Evolutionary conservation across 345 rosid genomes (phyloP), one percentile per base, ranked within the genome.

Genomic region (Camelina neglecta): DNA sequence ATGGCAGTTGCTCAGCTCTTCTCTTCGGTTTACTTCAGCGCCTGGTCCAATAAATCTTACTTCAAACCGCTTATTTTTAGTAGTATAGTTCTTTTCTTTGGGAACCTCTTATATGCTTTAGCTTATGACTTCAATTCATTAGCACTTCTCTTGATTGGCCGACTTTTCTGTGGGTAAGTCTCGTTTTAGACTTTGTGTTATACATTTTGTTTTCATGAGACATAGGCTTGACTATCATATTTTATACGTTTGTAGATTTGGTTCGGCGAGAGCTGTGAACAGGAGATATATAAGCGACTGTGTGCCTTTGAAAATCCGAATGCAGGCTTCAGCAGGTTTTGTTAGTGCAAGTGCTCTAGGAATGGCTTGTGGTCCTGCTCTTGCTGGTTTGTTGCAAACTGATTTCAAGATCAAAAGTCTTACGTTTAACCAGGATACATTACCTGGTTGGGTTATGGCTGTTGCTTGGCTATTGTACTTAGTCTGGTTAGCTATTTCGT

Each of bases 291-390:
- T 94, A 84, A 94, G 98, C 44, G 97, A 94, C 48, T 92, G 97
- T 72, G 97, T 92, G 26, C 97, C 97, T 2, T 75, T 88, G 78
- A 90, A 81, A 73, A 77, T 89, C 60, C 89, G 98, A 31, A 85
- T 92, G 98, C 95, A 94, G 60, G 96, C 98, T 72, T 94, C 97
- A 16, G 97, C 98, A 0, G 98, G 93, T 69, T 94, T 94, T 85
- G 98, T 94, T 67, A 94, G 97, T 82, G 98, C 97, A 59, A 94
- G 98, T 88, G 98, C 98, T 78, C 85, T 94, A n/a, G 97, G 98
- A 75, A 92, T 94, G 98, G 98, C 98, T 9, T 90, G 96, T 81
- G 98, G 98, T 81, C 98, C 98, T 58, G 97, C 96, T 86, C 90
- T 94, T 80, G 98, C 97, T 59, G 98, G 97, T 73, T 70, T 94